Percentiles rank a stretch among this genome's conserved stretches.
Conservation (phyloP, 2,329 filamentous ascomycete species). For the Neofusicoccum parvum region DNA sequence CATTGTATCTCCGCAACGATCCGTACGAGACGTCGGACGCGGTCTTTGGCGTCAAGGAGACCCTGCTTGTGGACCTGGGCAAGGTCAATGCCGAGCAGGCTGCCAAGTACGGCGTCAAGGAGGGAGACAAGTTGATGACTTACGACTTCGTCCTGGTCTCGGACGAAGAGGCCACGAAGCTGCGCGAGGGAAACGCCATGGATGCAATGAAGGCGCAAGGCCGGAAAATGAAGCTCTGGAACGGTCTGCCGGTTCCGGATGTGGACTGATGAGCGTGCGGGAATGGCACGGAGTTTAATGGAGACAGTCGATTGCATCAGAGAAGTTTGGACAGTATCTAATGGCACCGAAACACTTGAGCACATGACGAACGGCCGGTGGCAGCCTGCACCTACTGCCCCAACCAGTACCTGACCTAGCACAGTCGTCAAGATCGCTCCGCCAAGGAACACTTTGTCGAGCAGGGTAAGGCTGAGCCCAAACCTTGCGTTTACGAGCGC, state of each 20-base stretch:
- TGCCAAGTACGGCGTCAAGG: conserved; percentile 63
- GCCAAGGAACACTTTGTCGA: too few relatives aligned
- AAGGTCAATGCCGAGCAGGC: conserved; percentile 58
- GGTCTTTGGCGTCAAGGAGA: conserved; percentile 85
- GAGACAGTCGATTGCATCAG: too few relatives aligned
- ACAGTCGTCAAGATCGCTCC: too few relatives aligned
- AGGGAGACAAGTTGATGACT: conserved; percentile 64
- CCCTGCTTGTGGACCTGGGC: conserved; percentile 68
- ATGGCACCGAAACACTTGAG: too few relatives aligned
- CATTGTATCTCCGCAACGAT: conserved; percentile 75
- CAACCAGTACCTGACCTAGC: too few relatives aligned
- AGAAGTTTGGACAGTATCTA: too few relatives aligned
- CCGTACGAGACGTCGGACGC: conserved; percentile 82
- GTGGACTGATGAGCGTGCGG: conserved; percentile 47
- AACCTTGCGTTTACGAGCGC: too few relatives aligned
- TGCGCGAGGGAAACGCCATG: conserved; percentile 68
- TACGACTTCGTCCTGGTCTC: conserved; percentile 80
- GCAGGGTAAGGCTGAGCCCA: too few relatives aligned
- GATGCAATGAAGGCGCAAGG: conserved; percentile 70
- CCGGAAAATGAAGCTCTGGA: conserved; percentile 68
- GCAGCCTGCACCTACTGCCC: too few relatives aligned
- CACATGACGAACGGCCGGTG: too few relatives aligned
- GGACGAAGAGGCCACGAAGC: conserved; percentile 65
- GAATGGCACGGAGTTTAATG: too few relatives aligned
- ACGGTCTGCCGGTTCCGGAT: conserved; percentile 77